Conservation (phyloP, 148 eudicot genomes). For the Mesembryanthemum crystallinum region DNA sequence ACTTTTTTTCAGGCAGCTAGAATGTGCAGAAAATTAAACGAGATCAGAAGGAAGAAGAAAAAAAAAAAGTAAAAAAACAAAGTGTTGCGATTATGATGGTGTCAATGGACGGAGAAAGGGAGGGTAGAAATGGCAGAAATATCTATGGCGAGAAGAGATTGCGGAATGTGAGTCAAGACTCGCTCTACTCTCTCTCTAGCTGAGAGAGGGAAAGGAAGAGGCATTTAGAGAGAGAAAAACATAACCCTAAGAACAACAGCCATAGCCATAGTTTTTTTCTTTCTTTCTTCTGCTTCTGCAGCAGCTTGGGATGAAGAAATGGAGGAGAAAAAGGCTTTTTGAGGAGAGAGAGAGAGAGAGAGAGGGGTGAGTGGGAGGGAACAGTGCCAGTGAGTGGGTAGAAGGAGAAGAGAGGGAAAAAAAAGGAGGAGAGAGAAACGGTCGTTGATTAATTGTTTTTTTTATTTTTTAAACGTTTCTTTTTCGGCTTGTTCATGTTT, state of each 20-base stretch:
- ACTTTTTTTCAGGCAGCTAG: too few species aligned
- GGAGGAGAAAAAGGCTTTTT: neutral
- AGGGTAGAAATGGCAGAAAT: neutral
- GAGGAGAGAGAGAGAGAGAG: conserved; percentile 7
- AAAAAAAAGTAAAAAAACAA: too few species aligned
- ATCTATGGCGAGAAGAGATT: neutral
- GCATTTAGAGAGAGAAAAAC: conserved; percentile 13
- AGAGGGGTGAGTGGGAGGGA: neutral
- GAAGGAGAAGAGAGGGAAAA: conserved; percentile 1
- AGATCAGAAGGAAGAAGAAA: neutral
- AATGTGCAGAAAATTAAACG: neutral
- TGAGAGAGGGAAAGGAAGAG: conserved; percentile 5
- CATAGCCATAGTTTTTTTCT: conserved; percentile 15
- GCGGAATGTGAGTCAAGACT: neutral
- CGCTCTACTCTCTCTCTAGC: conserved; percentile 2
- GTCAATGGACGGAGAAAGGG: neutral
- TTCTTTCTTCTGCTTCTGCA: neutral
- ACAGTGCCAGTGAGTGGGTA: conserved; percentile 13
- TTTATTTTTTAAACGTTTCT: neutral
- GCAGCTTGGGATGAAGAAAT: neutral
- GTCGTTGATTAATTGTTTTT: conserved; percentile 15
- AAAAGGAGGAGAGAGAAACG: conserved; percentile 20
- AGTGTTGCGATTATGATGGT: neutral
- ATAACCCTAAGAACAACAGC: conserved; percentile 9
- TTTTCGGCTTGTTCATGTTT: too few species aligned